Base-by-base conservation (phyloP, 2,329 filamentous ascomycete genomes). In the Penicillium brevicompactum region DNA sequence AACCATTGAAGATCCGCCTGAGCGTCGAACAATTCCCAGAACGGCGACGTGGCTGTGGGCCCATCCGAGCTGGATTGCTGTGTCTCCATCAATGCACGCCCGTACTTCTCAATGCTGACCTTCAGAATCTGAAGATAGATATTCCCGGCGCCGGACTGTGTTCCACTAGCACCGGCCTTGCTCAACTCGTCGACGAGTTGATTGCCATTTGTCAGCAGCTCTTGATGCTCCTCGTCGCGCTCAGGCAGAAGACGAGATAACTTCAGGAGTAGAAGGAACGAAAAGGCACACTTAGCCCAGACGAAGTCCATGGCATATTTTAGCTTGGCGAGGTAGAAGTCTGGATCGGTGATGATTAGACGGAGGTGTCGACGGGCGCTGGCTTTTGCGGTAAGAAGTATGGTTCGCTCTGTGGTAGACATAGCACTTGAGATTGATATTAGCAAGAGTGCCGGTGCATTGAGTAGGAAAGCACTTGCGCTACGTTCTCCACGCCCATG, bases 281-380 rank as follows among this genome's bases (percentile, higher is more conserved):
- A 83, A 57, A 84, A 84, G 0, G 81, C 80, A 48, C 80, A 81
- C 63, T 84, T 84, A 0, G 81, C 82, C 81, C 82, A 84, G 18
- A 84, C 81, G 55, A 84, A 84, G 51, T 84, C 81, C 76, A 83
- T 82, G 0, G 81, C 80, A 59, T 79, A 84, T 30, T 75, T 77
- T 32, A 84, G 76, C 14, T 79, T 80, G 13, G 72, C 75, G 8
- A 84, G 75, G 59, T 84, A 84, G 2, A 71, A 63, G 13, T 74
- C 67, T 43, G 77, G 73, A 45, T 78, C 71, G n/a, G 70, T 60
- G 34, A 82, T 73, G 32, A 84, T 76, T 16, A 80, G 75, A 4
- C 75, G 71, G 3, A 84, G 71, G 52, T 84, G 82, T 51, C 77
- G 70, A n/a, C 75, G 72, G 11, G 82, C 77, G n/a, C 78, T 76